A percentile compares a stretch with the other conserved stretches of the same genome.
Evolutionary conservation across 2,329 filamentous ascomycete genomes (phyloP).

Genomic region (Diplocarpon mali): DNA sequence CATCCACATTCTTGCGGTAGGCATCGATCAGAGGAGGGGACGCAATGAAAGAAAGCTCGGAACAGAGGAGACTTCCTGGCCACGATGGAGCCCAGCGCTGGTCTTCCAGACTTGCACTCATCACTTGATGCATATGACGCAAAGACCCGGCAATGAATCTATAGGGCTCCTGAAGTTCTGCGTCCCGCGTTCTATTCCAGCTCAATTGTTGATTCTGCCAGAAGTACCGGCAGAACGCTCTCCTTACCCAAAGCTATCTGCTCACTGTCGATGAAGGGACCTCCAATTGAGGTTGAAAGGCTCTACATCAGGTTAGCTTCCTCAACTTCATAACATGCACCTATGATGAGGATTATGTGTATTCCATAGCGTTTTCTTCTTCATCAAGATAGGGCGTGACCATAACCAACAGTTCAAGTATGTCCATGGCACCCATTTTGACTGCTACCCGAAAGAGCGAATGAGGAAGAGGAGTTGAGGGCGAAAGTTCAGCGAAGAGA

Average conservation of each 20-base stretch:
- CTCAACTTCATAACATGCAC: neutral
- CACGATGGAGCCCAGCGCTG: constrained; percentile 5
- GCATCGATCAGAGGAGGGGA: constrained; percentile 1
- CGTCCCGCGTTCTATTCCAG: neutral
- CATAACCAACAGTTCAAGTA: neutral
- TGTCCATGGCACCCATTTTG: no score
- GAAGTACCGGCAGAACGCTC: neutral
- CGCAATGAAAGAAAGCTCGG: constrained; percentile 11
- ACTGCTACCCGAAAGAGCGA: no score
- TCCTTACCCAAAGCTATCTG: neutral
- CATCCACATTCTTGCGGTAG: constrained; percentile 14
- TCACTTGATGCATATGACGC: neutral
- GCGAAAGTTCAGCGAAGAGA: no score
- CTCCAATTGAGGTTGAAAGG: constrained; percentile 30
- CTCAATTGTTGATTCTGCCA: neutral
- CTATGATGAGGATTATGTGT: neutral
- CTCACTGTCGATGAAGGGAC: neutral
- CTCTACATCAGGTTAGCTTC: neutral
- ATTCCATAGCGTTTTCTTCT: neutral
- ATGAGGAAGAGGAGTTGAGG: no score
- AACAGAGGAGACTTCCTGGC: constrained; percentile 12
- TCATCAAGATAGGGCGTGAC: neutral
- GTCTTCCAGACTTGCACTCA: neutral
- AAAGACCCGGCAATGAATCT: neutral
- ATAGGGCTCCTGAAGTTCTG: neutral